Evolutionary conservation across 192 early-diverging fungal genomes (phyloP), one percentile per base, ranked within the genome.

Genomic region (Entophlyctis luteolus): DNA sequence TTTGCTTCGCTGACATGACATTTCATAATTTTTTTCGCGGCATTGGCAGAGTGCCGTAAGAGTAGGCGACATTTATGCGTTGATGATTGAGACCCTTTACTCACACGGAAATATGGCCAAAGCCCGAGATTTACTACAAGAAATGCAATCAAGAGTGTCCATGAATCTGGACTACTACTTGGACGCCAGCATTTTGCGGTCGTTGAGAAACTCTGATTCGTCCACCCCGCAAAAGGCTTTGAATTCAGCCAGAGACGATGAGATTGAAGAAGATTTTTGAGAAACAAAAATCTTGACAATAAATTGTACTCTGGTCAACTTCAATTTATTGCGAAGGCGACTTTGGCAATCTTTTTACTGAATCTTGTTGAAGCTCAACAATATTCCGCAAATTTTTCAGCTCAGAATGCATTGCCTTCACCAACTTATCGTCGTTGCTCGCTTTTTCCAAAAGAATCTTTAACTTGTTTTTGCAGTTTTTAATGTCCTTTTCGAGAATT

Each of bases 41-140:
- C 23, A 39, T 6, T n/a, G 23, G 10, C 46, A 85, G 83, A 12
- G 59, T 3, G 55, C 69, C 6, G 68, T 85, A 12, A 68, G 81
- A 14, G 48, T 71, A 4, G 81, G 83, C 14, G 83, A 85, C 62
- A 81, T 85, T 12, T 85, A 77, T 59, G 83, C 75, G 18, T 67
- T 83, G 10, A 48, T 85, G 69, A 78, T 85, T 60, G 79, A 83
- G 46, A 59, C 70, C 23, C 68, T 70, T 46, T 75, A 56, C 33
- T 53, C 56, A 0, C 68, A 71, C 45, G 81, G 81, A 25, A 59
- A 80, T 34, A 46, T 67, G 52, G 67, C 71, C 0, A 62, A 69
- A 46, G 77, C 81, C 14, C 47, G 32, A 4, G 66, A 75, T 5
- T 32, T 83, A 42, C 45, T 80, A 8, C 36, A 48, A 2, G 22